A percentile compares a stretch with the other conserved stretches of the same genome.
These are phyloP conservation scores for Sechiopsis laciniata DNA, from an alignment of 306 rosid species.

Conservation along the genomic window DNA sequence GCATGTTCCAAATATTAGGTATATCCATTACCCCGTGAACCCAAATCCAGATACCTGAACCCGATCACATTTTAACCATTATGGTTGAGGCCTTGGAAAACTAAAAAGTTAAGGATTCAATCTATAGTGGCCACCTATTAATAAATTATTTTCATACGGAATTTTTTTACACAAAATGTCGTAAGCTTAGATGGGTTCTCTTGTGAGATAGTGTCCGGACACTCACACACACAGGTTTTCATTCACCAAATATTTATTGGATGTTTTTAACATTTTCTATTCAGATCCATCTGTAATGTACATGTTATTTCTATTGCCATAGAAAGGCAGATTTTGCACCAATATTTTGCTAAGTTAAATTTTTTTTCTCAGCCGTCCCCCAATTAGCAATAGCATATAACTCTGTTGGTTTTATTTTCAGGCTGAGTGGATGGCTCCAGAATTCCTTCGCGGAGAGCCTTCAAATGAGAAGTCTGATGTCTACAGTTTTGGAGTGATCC, in stretches of 20 bases:
- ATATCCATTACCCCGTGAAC: neutral
- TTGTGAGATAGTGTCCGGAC: too few species aligned
- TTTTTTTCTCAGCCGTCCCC: constrained; percentile 35
- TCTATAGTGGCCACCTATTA: too few species aligned
- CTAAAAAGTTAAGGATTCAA: too few species aligned
- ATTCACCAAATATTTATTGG: neutral
- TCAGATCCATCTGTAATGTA: constrained; percentile 6
- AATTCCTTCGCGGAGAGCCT: constrained; percentile 95
- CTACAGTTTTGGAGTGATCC: constrained; percentile 87
- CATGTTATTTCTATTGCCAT: constrained; percentile 16
- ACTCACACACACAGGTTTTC: neutral
- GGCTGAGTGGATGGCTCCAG: constrained; percentile 99
- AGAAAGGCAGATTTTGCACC: constrained; percentile 23
- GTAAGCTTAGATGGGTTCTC: too few species aligned
- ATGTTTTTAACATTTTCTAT: neutral
- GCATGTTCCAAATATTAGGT: constrained; percentile 7
- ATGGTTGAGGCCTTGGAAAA: too few species aligned
- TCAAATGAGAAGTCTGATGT: constrained; percentile 45
- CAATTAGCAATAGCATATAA: constrained; percentile 31
- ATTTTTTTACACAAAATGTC: too few species aligned
- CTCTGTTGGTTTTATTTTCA: constrained; percentile 53
- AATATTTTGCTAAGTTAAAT: constrained; percentile 34
- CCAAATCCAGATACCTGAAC: neutral
- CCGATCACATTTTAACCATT: neutral
- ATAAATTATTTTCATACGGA: too few species aligned